A percentile compares a stretch with the other conserved stretches of the same genome.
Evolutionary conservation across 2,329 filamentous ascomycete species (phyloP).

Genomic region (Leptographium procerum): DNA sequence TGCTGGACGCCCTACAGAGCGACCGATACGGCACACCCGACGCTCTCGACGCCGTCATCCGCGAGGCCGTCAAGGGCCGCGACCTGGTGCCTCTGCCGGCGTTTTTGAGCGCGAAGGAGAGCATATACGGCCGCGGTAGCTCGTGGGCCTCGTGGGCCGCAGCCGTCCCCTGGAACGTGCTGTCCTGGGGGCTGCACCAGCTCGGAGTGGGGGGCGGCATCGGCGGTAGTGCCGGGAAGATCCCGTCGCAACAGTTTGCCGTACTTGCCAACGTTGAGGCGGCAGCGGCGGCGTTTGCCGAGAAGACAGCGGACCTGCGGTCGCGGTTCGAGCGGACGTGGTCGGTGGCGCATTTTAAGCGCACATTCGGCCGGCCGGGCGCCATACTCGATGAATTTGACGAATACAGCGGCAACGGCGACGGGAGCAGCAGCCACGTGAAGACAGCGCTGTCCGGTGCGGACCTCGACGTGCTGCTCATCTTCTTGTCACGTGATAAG

Average conservation of each 20-base stretch:
- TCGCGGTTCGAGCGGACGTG: conserved; percentile 56
- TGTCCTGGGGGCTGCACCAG: conserved; percentile 66
- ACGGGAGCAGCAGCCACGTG: not conserved
- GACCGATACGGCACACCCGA: conserved; percentile 72
- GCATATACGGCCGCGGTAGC: conserved; percentile 50
- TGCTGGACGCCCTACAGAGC: conserved; percentile 61
- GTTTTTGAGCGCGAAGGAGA: conserved; percentile 55
- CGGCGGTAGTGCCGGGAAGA: conserved; percentile 9
- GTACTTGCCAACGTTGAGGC: conserved; percentile 52
- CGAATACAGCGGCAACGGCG: not conserved
- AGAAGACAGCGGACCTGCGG: conserved; percentile 28
- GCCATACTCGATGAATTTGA: conserved; percentile 27
- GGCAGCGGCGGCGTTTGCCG: conserved; percentile 42
- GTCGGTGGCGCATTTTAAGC: conserved; percentile 52
- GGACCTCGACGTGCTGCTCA: conserved; percentile 60
- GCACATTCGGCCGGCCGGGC: conserved; percentile 36
- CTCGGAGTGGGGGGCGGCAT: conserved; percentile 46
- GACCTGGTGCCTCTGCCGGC: conserved; percentile 60
- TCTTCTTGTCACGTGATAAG: conserved; percentile 59
- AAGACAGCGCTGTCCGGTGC: conserved; percentile 41
- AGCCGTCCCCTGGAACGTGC: conserved; percentile 49
- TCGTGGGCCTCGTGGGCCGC: conserved; percentile 63
- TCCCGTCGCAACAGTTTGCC: conserved; percentile 51
- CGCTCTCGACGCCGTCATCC: conserved; percentile 65
- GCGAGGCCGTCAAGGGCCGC: conserved; percentile 57